Conservation (phyloP, 768 basidiomycete genomes). For the Cystobasidium onofrii region DNA sequence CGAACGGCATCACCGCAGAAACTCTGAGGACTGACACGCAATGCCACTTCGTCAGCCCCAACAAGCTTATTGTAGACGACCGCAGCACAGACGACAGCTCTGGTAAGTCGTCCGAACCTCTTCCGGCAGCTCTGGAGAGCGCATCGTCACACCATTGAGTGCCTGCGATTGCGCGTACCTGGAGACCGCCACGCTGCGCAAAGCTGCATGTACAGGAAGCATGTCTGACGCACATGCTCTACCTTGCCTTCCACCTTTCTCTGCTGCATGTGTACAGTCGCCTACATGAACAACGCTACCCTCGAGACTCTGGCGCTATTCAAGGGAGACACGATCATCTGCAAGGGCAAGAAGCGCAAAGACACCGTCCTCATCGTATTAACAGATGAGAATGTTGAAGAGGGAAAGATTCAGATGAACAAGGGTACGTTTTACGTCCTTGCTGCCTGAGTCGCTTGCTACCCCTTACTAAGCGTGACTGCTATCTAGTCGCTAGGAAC, state of each 20-base stretch:
- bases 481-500: constrained; percentile 76
- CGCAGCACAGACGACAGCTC: constrained; percentile 91
- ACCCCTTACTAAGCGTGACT: neutral
- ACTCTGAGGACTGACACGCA: constrained; percentile 34
- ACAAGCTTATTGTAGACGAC: constrained; percentile 95
- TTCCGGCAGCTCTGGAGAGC: neutral
- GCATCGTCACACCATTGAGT: neutral
- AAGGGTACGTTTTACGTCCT: constrained; percentile 54
- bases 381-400: constrained; percentile 91
- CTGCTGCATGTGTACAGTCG: constrained; percentile 56
- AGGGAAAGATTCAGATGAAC: constrained; percentile 96
- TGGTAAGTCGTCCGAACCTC: constrained; percentile 49
- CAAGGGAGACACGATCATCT: constrained; percentile 73
- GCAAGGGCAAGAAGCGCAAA: constrained; percentile 89
- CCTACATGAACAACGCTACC: constrained; percentile 87
- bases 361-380: constrained; percentile 89
- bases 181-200: neutral
- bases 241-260: neutral
- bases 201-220: neutral
- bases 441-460: neutral
- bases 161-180: neutral
- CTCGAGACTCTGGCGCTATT: constrained; percentile 92
- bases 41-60: constrained; percentile 57
- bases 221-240: neutral
- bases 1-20: neutral